phyloP scores from a whole-genome alignment of 306 rosid species.

The Lotus japonicus region DNA sequence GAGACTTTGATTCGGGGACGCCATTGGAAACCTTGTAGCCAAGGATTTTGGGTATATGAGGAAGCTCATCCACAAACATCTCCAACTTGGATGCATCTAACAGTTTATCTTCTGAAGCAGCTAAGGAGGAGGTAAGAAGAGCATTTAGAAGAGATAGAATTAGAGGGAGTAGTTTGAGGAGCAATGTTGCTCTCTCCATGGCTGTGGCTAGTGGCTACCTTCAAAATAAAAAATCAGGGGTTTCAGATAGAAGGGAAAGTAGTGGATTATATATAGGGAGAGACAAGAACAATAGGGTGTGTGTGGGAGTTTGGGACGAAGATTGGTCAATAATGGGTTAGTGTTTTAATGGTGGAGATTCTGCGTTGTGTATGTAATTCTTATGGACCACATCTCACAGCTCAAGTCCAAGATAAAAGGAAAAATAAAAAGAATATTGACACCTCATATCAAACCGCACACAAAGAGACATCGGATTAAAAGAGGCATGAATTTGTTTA shows the following conservation, averaged over 20 bases:
- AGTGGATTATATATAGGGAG: neutral
- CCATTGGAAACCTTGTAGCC: conserved; percentile 37
- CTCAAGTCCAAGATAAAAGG: neutral
- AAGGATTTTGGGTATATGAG: conserved; percentile 43
- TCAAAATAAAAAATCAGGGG: no score
- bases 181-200: conserved; percentile 17
- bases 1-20: conserved; percentile 40
- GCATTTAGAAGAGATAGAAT: neutral
- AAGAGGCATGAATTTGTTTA: no score
- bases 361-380: neutral
- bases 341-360: neutral
- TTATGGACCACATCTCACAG: neutral
- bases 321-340: neutral
- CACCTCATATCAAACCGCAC: no score
- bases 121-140: neutral
- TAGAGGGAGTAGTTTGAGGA: conserved; percentile 7
- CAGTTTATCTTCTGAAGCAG: conserved; percentile 19
- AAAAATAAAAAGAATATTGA: no score
- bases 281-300: neutral
- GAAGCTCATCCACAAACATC: conserved; percentile 78
- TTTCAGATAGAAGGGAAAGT: neutral
- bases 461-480: no score
- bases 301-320: neutral
- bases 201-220: neutral
- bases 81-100: conserved; percentile 30